Base-by-base conservation (phyloP, 306 rosid species). In the Argentina anserina region DNA sequence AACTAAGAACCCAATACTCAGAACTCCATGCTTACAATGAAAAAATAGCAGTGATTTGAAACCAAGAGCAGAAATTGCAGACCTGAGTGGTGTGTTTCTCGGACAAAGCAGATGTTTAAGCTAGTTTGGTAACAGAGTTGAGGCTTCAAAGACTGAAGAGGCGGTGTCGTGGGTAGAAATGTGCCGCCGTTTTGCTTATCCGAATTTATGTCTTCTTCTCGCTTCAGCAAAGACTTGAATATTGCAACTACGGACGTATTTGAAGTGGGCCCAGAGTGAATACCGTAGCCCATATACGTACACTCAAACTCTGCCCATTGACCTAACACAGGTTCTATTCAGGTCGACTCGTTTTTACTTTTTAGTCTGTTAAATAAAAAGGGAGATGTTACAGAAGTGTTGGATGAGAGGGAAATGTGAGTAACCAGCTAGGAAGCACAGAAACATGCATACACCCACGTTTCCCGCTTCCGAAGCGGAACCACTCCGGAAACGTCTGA, bases 171-270 rank as follows among this genome's bases (percentile, higher is more conserved):
- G 68, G 41, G 58, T 46, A 65, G 70, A 56, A 31, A 40, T 67
- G 17, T 67, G 67, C 78, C 79, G 75, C 71, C 67, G 59, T 31
- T 63, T 26, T 55, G 84, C 81, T 80, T 76, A 76, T 71, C 81
- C 74, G 43, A 42, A 42, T 43, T 49, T 72, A 26, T 63, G 77
- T 70, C 33, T 67, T 76, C 25, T 31, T 59, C 52, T 66, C 61
- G 64, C 46, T 37, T 37, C 37, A 14, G 45, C 64, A 65, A 25
- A 45, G 29, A 11, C 20, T 26, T 43, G 61, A 37, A 46, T n/a
- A n/a, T n/a, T n/a, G n/a, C n/a, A n/a, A n/a, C n/a, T n/a, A n/a
- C n/a, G n/a, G n/a, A n/a, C n/a, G n/a, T 5, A 59, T 29, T 14
- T 59, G 39, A 14, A 59, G 17, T 29, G 39, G 39, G 65, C 65